phyloP scores from a whole-genome alignment of 371 early-diverging fungal species.

The Mucor saturninus region DNA sequence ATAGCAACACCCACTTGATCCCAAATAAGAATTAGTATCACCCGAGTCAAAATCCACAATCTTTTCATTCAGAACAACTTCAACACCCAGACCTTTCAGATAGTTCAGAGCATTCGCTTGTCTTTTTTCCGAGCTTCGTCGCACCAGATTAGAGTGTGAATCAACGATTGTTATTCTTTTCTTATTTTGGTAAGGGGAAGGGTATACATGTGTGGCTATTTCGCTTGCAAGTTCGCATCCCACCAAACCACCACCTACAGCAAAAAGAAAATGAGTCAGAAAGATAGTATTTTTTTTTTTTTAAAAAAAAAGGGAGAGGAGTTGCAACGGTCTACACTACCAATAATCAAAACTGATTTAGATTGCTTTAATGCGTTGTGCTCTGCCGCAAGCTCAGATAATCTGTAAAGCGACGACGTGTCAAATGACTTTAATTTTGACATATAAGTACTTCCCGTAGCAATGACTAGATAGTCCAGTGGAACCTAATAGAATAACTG shows the following conservation, averaged over 20 bases:
- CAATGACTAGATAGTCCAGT: conserved; percentile 73
- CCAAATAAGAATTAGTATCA: conserved; percentile 36
- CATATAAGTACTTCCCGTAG: conserved; percentile 68
- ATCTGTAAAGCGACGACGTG: conserved; percentile 38
- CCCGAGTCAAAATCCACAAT: conserved; percentile 49
- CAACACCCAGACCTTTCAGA: conserved; percentile 57
- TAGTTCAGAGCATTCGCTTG: conserved; percentile 51
- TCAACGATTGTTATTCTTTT: conserved; percentile 62
- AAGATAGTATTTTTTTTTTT: neutral
- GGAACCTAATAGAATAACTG: conserved; percentile 11
- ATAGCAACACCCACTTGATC: conserved; percentile 37
- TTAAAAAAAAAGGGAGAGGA: neutral
- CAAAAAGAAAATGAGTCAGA: neutral
- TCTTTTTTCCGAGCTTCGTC: conserved; percentile 40
- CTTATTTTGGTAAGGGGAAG: conserved; percentile 29
- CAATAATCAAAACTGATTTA: conserved; percentile 57
- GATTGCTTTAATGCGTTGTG: conserved; percentile 62
- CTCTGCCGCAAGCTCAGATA: conserved; percentile 33
- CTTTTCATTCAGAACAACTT: conserved; percentile 63
- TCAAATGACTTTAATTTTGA: conserved; percentile 49
- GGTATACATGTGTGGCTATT: conserved; percentile 47
- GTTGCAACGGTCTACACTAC: conserved; percentile 10
- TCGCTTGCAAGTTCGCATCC: conserved; percentile 70
- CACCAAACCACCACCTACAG: conserved; percentile 62
- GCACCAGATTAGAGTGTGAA: conserved; percentile 39